Percentiles rank a stretch among this genome's conserved stretches.
Evolutionary conservation across 2,329 filamentous ascomycete genomes (phyloP).

Genomic region (Blumeria hordei): DNA sequence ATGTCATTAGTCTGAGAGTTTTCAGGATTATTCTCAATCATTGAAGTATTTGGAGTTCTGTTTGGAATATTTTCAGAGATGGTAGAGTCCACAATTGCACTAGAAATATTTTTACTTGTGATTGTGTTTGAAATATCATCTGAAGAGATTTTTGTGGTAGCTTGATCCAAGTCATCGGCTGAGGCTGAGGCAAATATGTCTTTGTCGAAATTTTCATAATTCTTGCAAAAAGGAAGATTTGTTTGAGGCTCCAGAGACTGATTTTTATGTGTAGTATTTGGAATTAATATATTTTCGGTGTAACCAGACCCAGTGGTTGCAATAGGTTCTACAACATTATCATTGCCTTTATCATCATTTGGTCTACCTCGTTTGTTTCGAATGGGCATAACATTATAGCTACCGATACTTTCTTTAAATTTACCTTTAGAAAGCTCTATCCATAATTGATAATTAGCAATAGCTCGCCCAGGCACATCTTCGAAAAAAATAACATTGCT

Average conservation of each 20-base stretch:
- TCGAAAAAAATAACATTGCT: too few species aligned
- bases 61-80: not conserved
- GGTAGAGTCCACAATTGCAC: not conserved
- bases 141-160: not conserved
- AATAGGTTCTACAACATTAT: not conserved
- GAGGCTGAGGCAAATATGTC: not conserved
- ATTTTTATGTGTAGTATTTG: too few species aligned
- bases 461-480: too few species aligned
- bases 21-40: not conserved
- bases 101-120: not conserved
- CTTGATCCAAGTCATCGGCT: not conserved
- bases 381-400: not conserved
- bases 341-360: not conserved
- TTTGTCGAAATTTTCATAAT: not conserved
- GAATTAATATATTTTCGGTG: too few species aligned
- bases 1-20: not conserved
- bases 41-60: not conserved
- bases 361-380: not conserved
- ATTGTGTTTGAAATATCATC: not conserved
- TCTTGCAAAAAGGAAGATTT: not conserved
- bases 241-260: too few species aligned
- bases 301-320: too few species aligned
- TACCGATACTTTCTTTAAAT: not conserved
- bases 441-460: too few species aligned
- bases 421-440: not conserved